Base-by-base conservation (phyloP, 495 filamentous ascomycete genomes). In the Sordaria brevicollis region DNA sequence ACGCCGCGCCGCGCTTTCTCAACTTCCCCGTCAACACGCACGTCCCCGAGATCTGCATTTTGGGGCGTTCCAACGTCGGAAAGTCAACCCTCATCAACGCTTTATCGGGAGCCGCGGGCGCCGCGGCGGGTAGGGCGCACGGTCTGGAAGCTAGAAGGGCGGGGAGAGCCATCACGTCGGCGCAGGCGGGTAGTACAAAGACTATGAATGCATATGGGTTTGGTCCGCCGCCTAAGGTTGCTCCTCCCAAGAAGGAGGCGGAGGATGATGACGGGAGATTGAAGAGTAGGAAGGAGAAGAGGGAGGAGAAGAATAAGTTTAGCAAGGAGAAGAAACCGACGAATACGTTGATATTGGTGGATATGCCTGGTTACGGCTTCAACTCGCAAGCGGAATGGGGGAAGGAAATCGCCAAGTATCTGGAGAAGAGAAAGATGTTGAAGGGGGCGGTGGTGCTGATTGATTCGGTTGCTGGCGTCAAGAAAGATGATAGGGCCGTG, bases 311-410 rank as follows among this genome's bases (percentile, higher is more conserved):
- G 10, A 35, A 80, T 76, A 35, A 84, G 85, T 70, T 83, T 80
- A 34, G 79, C 11, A 57, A 57, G 41, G 84, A 89, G 73, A 70
- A 76, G 57, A 83, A 84, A 10, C 79, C 81, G 21, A 82, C 83
- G 68, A 85, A 90, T 67, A 83, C 87, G 13, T 76, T 96, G 66
- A 82, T 88, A 8, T 74, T 95, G 11, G 81, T 97, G 38, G 96
- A 99, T 79, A 94, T 96, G 92, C 96, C 95, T 7, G 96, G 95
- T 2, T 99, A 99, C 75, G 95, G 96, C 5, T 84, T 90, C 68
- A 91, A 87, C 5, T 92, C 90, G 75, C 81, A 87, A 57, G 77
- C 84, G 43, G 90, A 89, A 72, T 97, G 94, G 94, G 95, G 95
- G 2, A 79, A 80, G 71, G 90, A 97, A 80, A 93, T 96, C 72